Conservation (phyloP, 106 monocot species). For the Dactylorhiza incarnata region DNA sequence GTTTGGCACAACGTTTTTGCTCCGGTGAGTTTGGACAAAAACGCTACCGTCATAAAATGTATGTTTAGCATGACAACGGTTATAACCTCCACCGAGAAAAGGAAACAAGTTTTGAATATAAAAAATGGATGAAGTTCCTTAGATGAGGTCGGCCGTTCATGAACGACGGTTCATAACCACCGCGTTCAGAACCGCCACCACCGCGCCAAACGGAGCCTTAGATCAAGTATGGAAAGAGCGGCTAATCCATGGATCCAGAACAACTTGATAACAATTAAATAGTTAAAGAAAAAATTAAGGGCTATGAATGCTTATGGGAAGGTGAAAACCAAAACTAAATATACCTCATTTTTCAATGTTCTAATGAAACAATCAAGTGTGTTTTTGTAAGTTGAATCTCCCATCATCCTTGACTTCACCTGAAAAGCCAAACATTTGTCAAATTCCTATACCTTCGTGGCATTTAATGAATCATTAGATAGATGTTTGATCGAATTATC, state of each 20-base stretch:
- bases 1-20: no score
- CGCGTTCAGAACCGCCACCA: no score
- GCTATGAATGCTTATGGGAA: background rate
- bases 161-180: no score
- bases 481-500: background rate
- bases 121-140: no score
- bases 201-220: background rate
- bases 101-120: no score
- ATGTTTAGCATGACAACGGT: no score
- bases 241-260: background rate
- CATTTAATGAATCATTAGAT: background rate
- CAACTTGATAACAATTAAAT: background rate
- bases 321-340: background rate
- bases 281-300: background rate
- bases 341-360: slow-evolving; percentile 24
- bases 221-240: background rate
- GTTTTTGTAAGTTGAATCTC: slow-evolving; percentile 34
- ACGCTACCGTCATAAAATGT: no score
- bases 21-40: no score
- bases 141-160: no score
- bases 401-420: slow-evolving; percentile 39
- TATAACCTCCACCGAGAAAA: no score
- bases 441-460: background rate
- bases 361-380: slow-evolving; percentile 33
- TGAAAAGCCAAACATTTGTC: background rate